Percentiles rank a stretch among this genome's conserved stretches.
Evolutionary conservation across 2,329 filamentous ascomycete species (phyloP).

Genomic region (Neonectria faginata): DNA sequence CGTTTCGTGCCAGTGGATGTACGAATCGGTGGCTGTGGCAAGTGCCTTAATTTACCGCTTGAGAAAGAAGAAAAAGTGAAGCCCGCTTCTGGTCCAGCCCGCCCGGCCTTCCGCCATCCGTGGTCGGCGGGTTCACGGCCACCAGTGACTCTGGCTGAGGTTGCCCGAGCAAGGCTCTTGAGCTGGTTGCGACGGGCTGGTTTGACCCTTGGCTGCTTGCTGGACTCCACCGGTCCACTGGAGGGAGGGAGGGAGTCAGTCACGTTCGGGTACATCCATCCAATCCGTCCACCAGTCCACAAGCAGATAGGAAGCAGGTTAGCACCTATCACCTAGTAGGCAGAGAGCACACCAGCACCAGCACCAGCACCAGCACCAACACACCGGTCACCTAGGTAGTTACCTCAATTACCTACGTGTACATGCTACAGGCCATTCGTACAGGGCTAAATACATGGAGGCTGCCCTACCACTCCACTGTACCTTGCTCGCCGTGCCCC

Average conservation of each 20-base stretch:
- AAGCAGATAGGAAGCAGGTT: background rate
- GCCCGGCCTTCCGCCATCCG: slow-evolving; percentile 5
- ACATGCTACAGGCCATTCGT: background rate
- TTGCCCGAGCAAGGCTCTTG: slow-evolving; percentile 10
- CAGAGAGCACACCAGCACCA: background rate
- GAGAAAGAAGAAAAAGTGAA: background rate
- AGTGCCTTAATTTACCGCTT: too few relatives aligned
- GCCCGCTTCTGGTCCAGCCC: background rate
- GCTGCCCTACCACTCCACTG: background rate
- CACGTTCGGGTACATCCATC: too few relatives aligned
- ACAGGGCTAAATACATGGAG: background rate
- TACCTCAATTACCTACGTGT: background rate
- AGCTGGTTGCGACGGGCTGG: slow-evolving; percentile 17
- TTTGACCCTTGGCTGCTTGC: slow-evolving; percentile 1
- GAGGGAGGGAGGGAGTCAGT: too few relatives aligned
- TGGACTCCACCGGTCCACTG: background rate
- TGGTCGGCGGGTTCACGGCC: slow-evolving; percentile 1
- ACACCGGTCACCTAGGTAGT: background rate
- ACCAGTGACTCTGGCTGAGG: slow-evolving; percentile 10
- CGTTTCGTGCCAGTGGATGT: background rate
- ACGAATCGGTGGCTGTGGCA: background rate
- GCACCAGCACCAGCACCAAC: background rate
- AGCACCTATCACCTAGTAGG: background rate
- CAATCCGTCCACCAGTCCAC: background rate
- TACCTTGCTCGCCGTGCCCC: background rate